Conservation (phyloP, 2,329 filamentous ascomycete species). For the Penicillium expansum region DNA sequence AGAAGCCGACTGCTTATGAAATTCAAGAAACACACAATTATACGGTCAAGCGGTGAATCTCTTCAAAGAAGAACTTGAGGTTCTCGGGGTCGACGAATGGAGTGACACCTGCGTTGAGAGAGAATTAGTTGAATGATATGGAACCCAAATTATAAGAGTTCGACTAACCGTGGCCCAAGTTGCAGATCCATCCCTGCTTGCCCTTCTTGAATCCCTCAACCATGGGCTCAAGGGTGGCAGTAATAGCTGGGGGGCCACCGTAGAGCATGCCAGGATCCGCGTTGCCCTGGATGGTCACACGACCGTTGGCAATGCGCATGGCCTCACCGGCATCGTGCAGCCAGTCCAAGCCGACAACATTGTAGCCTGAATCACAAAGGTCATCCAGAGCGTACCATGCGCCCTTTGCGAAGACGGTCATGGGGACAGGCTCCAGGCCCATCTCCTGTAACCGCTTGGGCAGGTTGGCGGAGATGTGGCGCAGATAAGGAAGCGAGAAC, state of each 20-base stretch:
- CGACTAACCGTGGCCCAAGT: constrained; percentile 82
- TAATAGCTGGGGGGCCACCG: constrained; percentile 77
- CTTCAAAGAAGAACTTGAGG: constrained; percentile 88
- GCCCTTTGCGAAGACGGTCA: constrained; percentile 98
- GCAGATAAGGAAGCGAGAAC: constrained; percentile 83
- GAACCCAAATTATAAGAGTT: constrained; percentile 2
- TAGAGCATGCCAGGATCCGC: constrained; percentile 93
- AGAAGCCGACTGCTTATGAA: constrained; percentile 9
- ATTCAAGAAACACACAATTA: constrained; percentile 8
- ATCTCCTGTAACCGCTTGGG: constrained; percentile 71
- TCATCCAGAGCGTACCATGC: constrained; percentile 93
- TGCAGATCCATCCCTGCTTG: constrained; percentile 94
- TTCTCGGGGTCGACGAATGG: constrained; percentile 92
- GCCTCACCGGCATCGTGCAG: constrained; percentile 84
- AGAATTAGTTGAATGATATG: constrained; percentile 19
- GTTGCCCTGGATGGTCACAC: constrained; percentile 88
- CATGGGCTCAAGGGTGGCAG: constrained; percentile 78
- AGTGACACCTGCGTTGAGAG: constrained; percentile 67
- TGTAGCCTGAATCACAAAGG: constrained; percentile 82
- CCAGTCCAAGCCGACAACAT: constrained; percentile 95
- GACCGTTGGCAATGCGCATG: constrained; percentile 71
- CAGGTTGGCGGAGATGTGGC: constrained; percentile 76
- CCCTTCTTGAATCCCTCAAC: constrained; percentile 78
- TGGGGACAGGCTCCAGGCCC: constrained; percentile 76
- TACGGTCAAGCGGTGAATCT: constrained; percentile 66